These are phyloP conservation scores for Colletotrichum filicis DNA, from an alignment of 2,329 filamentous ascomycete genomes.

Conservation along the genomic window DNA sequence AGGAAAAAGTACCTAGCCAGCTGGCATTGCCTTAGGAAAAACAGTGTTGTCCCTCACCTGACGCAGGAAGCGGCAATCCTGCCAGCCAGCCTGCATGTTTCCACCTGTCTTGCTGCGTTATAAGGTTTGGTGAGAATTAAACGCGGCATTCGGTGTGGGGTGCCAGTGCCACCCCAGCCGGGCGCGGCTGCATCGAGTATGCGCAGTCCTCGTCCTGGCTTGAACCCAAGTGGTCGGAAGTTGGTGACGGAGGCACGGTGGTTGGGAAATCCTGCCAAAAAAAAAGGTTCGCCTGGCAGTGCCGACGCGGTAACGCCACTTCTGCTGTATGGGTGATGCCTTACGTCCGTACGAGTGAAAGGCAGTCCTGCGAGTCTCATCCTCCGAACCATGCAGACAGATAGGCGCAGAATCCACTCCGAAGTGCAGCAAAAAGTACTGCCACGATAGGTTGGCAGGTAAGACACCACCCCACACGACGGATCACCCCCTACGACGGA, in stretches of 20 bases:
- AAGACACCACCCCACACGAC: too few species aligned
- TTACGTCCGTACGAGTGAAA: not conserved
- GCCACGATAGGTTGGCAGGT: not conserved
- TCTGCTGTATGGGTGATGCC: not conserved
- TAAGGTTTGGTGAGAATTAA: not conserved
- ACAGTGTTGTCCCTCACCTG: slow-evolving; percentile 5
- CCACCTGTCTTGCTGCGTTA: not conserved
- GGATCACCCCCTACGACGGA: too few species aligned
- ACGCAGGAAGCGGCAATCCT: not conserved
- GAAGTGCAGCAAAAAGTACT: not conserved
- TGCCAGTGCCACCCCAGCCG: not conserved
- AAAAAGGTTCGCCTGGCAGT: slow-evolving; percentile 1
- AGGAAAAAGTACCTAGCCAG: not conserved
- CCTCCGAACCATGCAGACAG: slow-evolving; percentile 18
- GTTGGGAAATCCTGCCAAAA: slow-evolving; percentile 1
- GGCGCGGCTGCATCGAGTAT: not conserved
- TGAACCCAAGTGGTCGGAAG: not conserved
- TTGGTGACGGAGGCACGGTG: not conserved
- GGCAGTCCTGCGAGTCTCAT: not conserved
- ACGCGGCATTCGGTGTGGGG: not conserved
- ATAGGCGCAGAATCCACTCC: not conserved
- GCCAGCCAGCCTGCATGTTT: too few species aligned
- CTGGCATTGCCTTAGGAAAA: slow-evolving; percentile 2
- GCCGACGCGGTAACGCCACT: not conserved
- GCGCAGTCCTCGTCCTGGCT: not conserved